Conservation (phyloP, 192 early-diverging fungal genomes). For the Umbelopsis isabellina region DNA sequence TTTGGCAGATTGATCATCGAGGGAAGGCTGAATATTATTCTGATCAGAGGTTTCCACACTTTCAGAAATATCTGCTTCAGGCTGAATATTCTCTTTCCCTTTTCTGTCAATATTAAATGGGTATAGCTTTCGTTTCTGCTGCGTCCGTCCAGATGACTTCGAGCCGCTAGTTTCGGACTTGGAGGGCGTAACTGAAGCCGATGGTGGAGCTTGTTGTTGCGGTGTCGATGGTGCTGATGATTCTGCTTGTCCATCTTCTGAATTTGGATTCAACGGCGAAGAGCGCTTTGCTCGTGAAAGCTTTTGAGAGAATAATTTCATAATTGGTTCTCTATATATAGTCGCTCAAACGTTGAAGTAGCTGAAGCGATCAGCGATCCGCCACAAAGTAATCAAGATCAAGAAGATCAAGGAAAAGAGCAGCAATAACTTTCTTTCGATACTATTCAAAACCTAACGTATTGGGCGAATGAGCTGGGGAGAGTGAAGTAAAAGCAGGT, state of each 20-base stretch:
- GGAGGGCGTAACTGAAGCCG: background rate
- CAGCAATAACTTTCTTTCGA: too few relatives aligned
- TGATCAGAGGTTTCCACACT: too few relatives aligned
- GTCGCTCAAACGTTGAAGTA: background rate
- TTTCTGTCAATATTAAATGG: conserved; percentile 9
- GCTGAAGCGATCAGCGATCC: background rate
- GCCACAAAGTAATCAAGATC: background rate
- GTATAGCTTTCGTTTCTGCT: conserved; percentile 14
- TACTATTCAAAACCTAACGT: too few relatives aligned
- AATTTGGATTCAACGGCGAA: conserved; percentile 14
- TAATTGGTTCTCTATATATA: background rate
- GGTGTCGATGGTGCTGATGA: background rate
- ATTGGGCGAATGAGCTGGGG: too few relatives aligned
- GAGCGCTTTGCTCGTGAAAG: conserved; percentile 21
- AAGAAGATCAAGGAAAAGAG: background rate
- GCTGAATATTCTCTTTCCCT: background rate
- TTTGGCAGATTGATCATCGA: background rate
- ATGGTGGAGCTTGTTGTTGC: background rate
- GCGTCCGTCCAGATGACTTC: background rate
- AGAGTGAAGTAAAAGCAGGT: too few relatives aligned
- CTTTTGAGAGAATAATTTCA: conserved; percentile 21
- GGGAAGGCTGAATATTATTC: background rate
- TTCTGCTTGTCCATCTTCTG: background rate
- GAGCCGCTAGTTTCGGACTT: conserved; percentile 10
- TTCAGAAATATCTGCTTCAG: background rate